Evolutionary conservation across 768 basidiomycete genomes (phyloP).

Genomic region (Xerocomus spinulosus): DNA sequence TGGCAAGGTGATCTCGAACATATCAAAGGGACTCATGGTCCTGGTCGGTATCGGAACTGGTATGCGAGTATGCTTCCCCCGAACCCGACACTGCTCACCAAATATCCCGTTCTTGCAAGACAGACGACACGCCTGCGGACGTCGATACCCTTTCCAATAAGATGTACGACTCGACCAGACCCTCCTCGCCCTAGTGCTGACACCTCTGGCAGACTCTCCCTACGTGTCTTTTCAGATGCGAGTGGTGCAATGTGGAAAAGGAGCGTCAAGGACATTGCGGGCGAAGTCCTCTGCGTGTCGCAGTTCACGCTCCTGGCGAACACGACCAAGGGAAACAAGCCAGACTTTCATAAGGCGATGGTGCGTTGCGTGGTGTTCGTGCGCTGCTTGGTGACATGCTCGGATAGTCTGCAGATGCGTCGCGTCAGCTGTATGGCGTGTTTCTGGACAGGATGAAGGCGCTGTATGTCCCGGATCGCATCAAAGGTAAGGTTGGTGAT

Average conservation of each 20-base stretch:
- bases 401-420: constrained; percentile 59
- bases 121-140: constrained; percentile 81
- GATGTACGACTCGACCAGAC: constrained; percentile 44
- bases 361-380: constrained; percentile 37
- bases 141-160: constrained; percentile 72
- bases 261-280: constrained; percentile 81
- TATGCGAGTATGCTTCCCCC: constrained; percentile 37
- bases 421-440: constrained; percentile 62
- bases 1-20: constrained; percentile 70
- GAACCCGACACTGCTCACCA: too few species aligned
- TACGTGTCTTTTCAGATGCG: constrained; percentile 67
- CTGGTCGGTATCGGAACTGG: constrained; percentile 86
- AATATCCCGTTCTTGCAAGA: too few species aligned
- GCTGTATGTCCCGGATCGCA: constrained; percentile 67
- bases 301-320: constrained; percentile 91
- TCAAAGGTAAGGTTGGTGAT: constrained; percentile 54
- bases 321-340: constrained; percentile 83
- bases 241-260: constrained; percentile 78
- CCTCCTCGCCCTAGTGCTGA: constrained; percentile 4
- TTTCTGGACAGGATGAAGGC: constrained; percentile 67
- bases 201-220: constrained; percentile 47
- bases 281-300: constrained; percentile 90
- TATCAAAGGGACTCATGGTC: constrained; percentile 83
- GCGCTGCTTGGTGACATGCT: background rate
- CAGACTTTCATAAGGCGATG: constrained; percentile 93